These are phyloP conservation scores for Zygoascus ofunaensis DNA, from an alignment of 805 yeast genomes.

Conservation along the genomic window DNA sequence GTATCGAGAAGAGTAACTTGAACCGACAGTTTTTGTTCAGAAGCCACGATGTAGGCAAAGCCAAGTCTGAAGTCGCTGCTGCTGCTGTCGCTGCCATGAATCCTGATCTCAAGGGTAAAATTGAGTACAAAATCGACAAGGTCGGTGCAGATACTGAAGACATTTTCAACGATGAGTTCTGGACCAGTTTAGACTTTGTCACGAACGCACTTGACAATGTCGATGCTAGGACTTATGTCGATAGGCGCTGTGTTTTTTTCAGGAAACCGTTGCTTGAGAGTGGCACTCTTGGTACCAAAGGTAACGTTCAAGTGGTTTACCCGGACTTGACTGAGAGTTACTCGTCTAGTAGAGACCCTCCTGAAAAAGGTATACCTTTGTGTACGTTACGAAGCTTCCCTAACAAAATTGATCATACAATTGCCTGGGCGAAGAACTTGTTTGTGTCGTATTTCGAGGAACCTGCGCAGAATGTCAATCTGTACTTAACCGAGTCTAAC, in stretches of 20 bases:
- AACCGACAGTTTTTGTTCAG: conserved; percentile 95
- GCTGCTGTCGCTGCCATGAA: conserved; percentile 77
- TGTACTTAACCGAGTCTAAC: conserved; percentile 83
- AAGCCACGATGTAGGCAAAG: conserved; percentile 85
- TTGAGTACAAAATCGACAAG: conserved; percentile 69
- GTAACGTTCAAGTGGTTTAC: conserved; percentile 92
- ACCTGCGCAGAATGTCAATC: conserved; percentile 86
- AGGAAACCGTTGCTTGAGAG: conserved; percentile 86
- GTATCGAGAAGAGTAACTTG: conserved; percentile 90
- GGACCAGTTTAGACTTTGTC: conserved; percentile 78
- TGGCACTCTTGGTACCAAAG: conserved; percentile 97
- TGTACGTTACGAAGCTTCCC: conserved; percentile 98
- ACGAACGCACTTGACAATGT: conserved; percentile 96
- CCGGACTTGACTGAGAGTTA: conserved; percentile 93
- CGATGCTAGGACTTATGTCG: conserved; percentile 96
- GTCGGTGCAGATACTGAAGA: conserved; percentile 91
- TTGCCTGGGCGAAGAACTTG: conserved; percentile 96
- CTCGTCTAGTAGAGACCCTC: conserved; percentile 96
- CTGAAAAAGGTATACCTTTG: conserved; percentile 93
- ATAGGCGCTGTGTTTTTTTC: conserved; percentile 90
- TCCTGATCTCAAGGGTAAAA: conserved; percentile 70
- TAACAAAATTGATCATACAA: conserved; percentile 94
- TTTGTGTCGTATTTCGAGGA: conserved; percentile 89
- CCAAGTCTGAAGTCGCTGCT: conserved; percentile 87
- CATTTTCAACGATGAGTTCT: conserved; percentile 74